phyloP scores from a whole-genome alignment of 768 basidiomycete species.

The Amanita molliuscula region DNA sequence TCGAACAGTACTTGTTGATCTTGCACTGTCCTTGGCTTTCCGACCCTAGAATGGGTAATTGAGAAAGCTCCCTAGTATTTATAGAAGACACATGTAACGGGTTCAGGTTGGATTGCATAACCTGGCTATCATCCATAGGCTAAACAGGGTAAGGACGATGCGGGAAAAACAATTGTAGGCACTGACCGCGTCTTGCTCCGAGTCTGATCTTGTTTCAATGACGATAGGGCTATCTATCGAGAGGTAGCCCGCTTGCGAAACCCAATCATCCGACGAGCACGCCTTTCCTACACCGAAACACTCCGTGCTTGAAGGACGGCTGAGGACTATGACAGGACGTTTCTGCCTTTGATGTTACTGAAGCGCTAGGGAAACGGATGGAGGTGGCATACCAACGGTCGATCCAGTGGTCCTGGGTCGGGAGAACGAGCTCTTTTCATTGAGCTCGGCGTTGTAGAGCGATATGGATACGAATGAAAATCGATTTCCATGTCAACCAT shows the following conservation, averaged over 20 bases:
- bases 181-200: conserved; percentile 10
- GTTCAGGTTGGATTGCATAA: background rate
- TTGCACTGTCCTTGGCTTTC: background rate
- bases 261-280: conserved; percentile 62
- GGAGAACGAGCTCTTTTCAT: conserved; percentile 57
- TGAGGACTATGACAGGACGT: conserved; percentile 4
- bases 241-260: conserved; percentile 55
- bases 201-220: background rate
- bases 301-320: background rate
- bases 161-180: conserved; percentile 8
- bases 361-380: conserved; percentile 7
- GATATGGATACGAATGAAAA: conserved; percentile 27
- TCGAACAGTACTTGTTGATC: background rate
- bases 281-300: conserved; percentile 10
- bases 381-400: conserved; percentile 38
- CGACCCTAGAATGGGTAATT: background rate
- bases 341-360: conserved; percentile 2
- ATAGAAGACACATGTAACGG: background rate
- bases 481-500: conserved; percentile 48
- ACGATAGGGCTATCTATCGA: conserved; percentile 47
- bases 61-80: background rate
- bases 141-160: background rate
- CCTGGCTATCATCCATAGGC: conserved; percentile 4
- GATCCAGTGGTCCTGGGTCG: conserved; percentile 32
- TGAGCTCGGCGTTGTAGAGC: conserved; percentile 12